These are phyloP conservation scores for Kalmusia sp. DNA, from an alignment of 2,329 filamentous ascomycete genomes.

Conservation along the genomic window DNA sequence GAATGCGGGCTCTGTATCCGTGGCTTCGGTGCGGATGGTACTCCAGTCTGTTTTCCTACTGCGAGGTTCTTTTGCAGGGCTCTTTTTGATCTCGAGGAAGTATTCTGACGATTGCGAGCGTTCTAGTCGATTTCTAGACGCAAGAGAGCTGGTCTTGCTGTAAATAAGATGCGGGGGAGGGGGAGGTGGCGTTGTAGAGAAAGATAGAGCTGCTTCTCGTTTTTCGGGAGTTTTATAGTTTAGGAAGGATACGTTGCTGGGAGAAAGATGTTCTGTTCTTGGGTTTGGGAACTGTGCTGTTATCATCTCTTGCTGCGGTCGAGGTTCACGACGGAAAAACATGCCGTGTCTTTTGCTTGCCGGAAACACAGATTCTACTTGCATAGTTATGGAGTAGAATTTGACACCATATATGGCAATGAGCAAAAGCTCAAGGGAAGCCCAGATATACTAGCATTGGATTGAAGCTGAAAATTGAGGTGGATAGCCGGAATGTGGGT, in stretches of 20 bases:
- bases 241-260: conserved; percentile 19
- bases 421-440: not conserved
- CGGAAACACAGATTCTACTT: conserved; percentile 10
- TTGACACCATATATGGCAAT: not conserved
- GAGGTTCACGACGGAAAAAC: conserved; percentile 22
- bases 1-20: conserved; percentile 32
- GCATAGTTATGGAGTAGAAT: not conserved
- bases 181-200: conserved; percentile 12
- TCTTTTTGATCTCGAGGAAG: conserved; percentile 21
- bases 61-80: conserved; percentile 19
- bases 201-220: conserved; percentile 19
- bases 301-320: conserved; percentile 15
- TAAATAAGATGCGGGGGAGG: conserved; percentile 8
- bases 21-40: conserved; percentile 36
- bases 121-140: conserved; percentile 23
- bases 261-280: conserved; percentile 15
- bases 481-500: conserved; percentile 30
- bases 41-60: conserved; percentile 32
- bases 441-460: not conserved
- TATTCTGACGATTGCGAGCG: conserved; percentile 22
- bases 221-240: conserved; percentile 16
- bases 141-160: conserved; percentile 6
- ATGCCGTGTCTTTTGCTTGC: conserved; percentile 21
- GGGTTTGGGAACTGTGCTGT: conserved; percentile 21
- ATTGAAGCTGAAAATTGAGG: conserved; percentile 6